Percentiles rank a stretch among this genome's conserved stretches.
These are phyloP conservation scores for Trichoderma sp. DNA, from an alignment of 2,329 filamentous ascomycete genomes.

Conservation along the genomic window DNA sequence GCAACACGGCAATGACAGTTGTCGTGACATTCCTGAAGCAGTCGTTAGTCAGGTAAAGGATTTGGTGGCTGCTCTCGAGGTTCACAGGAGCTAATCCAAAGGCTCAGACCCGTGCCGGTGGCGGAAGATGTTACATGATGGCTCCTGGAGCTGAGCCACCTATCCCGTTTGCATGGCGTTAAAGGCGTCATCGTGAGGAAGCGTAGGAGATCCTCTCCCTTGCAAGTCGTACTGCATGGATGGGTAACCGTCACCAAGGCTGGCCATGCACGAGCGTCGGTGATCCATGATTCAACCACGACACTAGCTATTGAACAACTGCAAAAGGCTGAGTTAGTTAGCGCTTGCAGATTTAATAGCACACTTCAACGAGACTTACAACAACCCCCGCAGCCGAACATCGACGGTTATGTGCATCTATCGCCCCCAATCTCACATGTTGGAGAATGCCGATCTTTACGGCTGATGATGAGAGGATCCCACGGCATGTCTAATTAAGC, in stretches of 20 bases:
- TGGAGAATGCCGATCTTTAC: background rate
- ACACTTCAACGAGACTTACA: background rate
- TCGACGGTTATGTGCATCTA: background rate
- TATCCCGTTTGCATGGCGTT: slow-evolving; percentile 23
- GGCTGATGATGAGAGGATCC: background rate
- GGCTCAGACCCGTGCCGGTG: slow-evolving; percentile 26
- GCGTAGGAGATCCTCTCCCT: background rate
- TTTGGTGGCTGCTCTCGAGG: slow-evolving; percentile 30
- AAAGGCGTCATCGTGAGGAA: slow-evolving; percentile 25
- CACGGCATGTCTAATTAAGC: background rate
- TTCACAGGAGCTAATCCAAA: slow-evolving; percentile 23
- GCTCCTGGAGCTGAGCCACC: slow-evolving; percentile 22
- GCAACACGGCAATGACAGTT: slow-evolving; percentile 40
- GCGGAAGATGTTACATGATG: slow-evolving; percentile 25
- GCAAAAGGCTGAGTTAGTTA: no score
- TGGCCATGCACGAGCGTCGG: background rate
- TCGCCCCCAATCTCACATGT: background rate
- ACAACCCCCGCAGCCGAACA: background rate
- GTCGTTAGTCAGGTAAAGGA: slow-evolving; percentile 42
- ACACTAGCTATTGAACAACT: background rate
- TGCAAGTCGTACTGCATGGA: background rate
- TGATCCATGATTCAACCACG: background rate
- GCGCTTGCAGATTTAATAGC: background rate
- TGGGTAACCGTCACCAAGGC: background rate
- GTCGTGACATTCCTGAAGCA: slow-evolving; percentile 35